phyloP scores from a whole-genome alignment of 176 grass and related monocot species.

The Bonia amplexicaulis region DNA sequence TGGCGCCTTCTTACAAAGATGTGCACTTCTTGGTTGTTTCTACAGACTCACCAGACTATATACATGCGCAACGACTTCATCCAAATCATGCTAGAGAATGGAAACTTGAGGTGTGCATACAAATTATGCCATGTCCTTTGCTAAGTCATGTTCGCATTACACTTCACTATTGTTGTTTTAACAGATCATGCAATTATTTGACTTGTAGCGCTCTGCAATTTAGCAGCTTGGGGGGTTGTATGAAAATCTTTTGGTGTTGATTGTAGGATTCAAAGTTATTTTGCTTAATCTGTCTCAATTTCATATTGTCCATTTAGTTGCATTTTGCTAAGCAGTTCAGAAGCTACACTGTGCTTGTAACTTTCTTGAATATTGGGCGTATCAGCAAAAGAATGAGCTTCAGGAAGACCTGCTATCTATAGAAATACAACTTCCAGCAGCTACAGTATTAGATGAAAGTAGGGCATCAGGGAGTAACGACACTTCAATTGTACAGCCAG shows the following conservation, averaged over 20 bases:
- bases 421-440: not conserved
- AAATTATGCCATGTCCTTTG: not conserved
- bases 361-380: not conserved
- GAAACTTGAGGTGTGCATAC: not conserved
- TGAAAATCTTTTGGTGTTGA: not conserved
- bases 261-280: not conserved
- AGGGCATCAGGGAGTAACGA: no score
- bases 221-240: not conserved
- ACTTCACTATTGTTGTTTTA: not conserved
- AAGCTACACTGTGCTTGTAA: not conserved
- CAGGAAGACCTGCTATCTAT: not conserved
- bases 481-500: no score
- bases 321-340: no score
- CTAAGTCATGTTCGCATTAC: not conserved
- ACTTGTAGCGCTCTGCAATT: not conserved
- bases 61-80: no score
- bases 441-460: no score
- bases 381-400: not conserved
- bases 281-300: not conserved
- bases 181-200: not conserved
- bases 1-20: no score
- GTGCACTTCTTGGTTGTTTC: no score
- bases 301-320: not conserved
- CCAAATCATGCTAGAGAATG: no score
- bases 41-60: not conserved